A percentile compares a stretch with the other conserved stretches of the same genome.
Evolutionary conservation across 2,329 filamentous ascomycete genomes (phyloP).

Genomic region (Beauveria scarabaeidicola): DNA sequence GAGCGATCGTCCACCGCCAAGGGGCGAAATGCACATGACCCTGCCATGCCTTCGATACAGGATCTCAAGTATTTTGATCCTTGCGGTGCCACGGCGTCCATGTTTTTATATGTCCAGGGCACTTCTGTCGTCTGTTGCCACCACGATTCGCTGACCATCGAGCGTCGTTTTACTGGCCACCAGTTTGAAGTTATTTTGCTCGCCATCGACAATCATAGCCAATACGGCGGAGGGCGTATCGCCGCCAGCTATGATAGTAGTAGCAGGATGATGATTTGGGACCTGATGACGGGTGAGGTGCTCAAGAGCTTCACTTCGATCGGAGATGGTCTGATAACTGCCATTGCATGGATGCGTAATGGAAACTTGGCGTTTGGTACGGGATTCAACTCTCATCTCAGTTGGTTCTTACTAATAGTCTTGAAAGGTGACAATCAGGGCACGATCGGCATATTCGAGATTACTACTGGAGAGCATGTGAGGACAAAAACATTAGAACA

Average conservation of each 20-base stretch:
- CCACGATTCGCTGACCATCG: conserved; percentile 85
- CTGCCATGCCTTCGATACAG: conserved; percentile 39
- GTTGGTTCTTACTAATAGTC: neutral
- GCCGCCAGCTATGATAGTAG: conserved; percentile 90
- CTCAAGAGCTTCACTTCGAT: conserved; percentile 89
- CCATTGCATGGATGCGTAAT: conserved; percentile 84
- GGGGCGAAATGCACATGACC: conserved; percentile 30
- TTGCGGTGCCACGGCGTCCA: conserved; percentile 81
- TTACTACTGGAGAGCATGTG: conserved; percentile 83
- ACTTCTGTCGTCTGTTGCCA: conserved; percentile 77
- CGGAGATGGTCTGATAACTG: conserved; percentile 66
- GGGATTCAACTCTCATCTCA: conserved; percentile 18
- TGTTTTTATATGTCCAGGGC: conserved; percentile 83
- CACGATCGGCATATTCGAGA: conserved; percentile 90
- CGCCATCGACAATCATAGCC: conserved; percentile 84
- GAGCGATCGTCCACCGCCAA: conserved; percentile 44
- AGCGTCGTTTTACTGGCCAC: conserved; percentile 77
- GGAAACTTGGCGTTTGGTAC: conserved; percentile 94
- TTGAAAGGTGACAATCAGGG: conserved; percentile 76
- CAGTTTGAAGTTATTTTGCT: conserved; percentile 75
- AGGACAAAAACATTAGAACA: conserved; percentile 83
- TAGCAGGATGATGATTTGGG: conserved; percentile 93
- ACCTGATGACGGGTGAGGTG: conserved; percentile 84
- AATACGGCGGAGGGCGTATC: conserved; percentile 71
- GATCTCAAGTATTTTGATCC: conserved; percentile 63